Evolutionary conservation across 768 basidiomycete genomes (phyloP), one percentile per base, ranked within the genome.

Genomic region (Strobilomyces dryophilus): DNA sequence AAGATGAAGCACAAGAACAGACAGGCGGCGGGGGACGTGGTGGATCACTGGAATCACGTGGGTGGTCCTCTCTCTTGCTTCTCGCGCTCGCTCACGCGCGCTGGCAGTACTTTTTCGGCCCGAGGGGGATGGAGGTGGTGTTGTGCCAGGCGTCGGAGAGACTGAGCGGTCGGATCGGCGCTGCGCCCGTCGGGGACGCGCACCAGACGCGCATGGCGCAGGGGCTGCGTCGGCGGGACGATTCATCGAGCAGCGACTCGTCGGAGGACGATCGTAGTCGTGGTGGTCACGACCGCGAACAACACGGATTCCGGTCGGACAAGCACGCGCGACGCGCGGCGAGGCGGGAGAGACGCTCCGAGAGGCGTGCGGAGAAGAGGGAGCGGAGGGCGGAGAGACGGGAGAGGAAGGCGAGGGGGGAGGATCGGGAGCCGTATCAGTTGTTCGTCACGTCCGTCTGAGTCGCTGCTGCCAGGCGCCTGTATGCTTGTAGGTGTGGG

Each of bases 11-110:
- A 37, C 42, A 72, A 63, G 69, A 80, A 76, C 58, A 59, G 64
- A 1, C 60, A 59, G 2, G 70, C 74, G 2, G 76, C 75, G 12
- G 71, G 69, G 10, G 68, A 78, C 18, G 49, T 77, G 1, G 62
- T 82, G 15, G 75, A 76, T 49, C 64, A 67, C 48, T 82, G 80
- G 80, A 82, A 82, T 52, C 71, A 77, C 37, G 80, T 80, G 20
- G 5, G 65, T 63, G 4, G 20, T 10, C 17, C 5, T 1, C 8
- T 41, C 15, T 5, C 17, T 7, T 5, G 32, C 41, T 21, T 15
- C 24, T 9, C 8, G 8, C 2, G n/a, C 42, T 27, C 2, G 21
- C 40, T 41, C 15, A n/a, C 26, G 1, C 24, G 10, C 14, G 24
- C 6, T 4, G 24, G 3, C 42, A 80, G 79, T 69, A 73, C 65